Conservation (phyloP, 2,329 filamentous ascomycete genomes). For the Colletotrichum plurivorum region DNA sequence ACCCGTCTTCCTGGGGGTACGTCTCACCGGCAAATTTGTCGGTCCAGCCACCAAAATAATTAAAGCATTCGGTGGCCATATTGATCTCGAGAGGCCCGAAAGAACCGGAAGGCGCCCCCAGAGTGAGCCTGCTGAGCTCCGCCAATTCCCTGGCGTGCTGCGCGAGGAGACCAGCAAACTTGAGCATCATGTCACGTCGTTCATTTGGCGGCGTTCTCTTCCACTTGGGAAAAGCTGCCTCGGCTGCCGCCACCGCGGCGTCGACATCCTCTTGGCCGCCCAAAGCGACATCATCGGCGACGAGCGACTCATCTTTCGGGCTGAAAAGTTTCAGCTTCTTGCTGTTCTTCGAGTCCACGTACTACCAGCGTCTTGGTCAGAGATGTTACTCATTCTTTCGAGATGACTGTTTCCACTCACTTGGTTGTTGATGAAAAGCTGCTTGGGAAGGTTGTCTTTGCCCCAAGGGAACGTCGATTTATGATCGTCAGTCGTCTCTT, state of each 20-base stretch:
- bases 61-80: conserved; percentile 54
- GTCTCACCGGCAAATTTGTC: conserved; percentile 45
- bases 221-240: conserved; percentile 62
- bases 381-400: neutral
- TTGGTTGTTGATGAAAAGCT: conserved; percentile 56
- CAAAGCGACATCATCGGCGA: conserved; percentile 62
- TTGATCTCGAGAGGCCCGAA: conserved; percentile 61
- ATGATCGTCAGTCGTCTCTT: conserved; percentile 23
- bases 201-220: conserved; percentile 51
- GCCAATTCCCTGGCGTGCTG: conserved; percentile 51
- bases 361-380: conserved; percentile 44
- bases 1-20: conserved; percentile 57
- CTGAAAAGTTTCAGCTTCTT: conserved; percentile 64
- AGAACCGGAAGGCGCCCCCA: conserved; percentile 59
- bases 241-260: conserved; percentile 61
- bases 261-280: conserved; percentile 64
- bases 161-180: conserved; percentile 60
- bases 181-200: conserved; percentile 57
- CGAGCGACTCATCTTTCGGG: conserved; percentile 62
- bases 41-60: conserved; percentile 45
- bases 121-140: conserved; percentile 59
- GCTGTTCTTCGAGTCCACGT: conserved; percentile 57
- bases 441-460: conserved; percentile 52
- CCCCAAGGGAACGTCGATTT: conserved; percentile 44
- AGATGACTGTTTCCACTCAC: conserved; percentile 37